Conservation (phyloP, 2,329 filamentous ascomycete species). For the Tetracladium maxilliforme region DNA sequence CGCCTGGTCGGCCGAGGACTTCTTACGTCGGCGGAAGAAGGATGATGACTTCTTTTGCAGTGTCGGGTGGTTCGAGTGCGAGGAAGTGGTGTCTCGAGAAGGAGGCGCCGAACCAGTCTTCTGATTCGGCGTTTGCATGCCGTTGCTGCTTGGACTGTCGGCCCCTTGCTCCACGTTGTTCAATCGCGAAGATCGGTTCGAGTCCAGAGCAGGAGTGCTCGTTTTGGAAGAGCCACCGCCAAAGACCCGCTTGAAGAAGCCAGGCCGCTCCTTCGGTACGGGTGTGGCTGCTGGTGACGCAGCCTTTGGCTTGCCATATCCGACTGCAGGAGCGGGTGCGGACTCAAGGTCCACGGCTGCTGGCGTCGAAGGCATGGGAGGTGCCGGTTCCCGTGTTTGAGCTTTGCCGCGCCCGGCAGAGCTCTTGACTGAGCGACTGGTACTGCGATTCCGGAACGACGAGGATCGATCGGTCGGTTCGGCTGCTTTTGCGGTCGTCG, state of each 20-base stretch:
- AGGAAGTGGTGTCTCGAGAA: constrained; percentile 8
- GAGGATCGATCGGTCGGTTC: constrained; percentile 1
- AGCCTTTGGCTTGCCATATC: constrained; percentile 28
- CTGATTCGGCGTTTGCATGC: constrained; percentile 3
- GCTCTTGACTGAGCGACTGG: constrained; percentile 1
- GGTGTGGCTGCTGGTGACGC: constrained; percentile 23
- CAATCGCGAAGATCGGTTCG: constrained; percentile 17
- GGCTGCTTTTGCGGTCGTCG: constrained; percentile 16
- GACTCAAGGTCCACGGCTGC: constrained; percentile 27
- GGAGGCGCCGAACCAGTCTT: constrained; percentile 1
- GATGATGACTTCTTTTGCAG: constrained; percentile 86
- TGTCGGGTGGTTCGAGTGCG: constrained; percentile 13
- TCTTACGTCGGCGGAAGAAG: constrained; percentile 89
- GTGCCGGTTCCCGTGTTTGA: constrained; percentile 9
- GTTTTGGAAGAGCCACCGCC: constrained; percentile 51
- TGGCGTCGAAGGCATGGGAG: no score
- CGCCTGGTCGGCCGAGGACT: constrained; percentile 62
- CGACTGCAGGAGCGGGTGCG: constrained; percentile 35
- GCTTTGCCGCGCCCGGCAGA: constrained; percentile 7
- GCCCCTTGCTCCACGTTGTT: constrained; percentile 20
- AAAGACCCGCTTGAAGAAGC: constrained; percentile 91
- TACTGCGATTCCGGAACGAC: not conserved
- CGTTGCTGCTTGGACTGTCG: constrained; percentile 22
- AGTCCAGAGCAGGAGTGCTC: constrained; percentile 15
- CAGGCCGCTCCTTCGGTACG: constrained; percentile 53